Evolutionary conservation across 2,329 filamentous ascomycete genomes (phyloP), one percentile per base, ranked within the genome.

Genomic region (Verticillium dahliae): DNA sequence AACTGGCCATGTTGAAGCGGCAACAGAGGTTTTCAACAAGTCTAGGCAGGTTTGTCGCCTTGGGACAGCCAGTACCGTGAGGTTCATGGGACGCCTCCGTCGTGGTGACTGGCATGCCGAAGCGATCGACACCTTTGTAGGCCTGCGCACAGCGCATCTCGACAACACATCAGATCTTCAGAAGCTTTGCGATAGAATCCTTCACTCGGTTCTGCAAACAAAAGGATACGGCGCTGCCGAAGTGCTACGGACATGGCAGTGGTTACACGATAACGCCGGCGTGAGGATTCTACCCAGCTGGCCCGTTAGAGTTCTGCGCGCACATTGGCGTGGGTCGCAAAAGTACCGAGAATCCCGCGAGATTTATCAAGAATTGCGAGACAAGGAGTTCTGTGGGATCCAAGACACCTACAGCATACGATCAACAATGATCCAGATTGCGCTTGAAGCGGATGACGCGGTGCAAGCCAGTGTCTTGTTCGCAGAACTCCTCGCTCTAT

Each of bases 111-210:
- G 65, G 14, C 58, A 58, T 33, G 34, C 34, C 14, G 41, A 63
- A 56, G 61, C 60, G 18, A 60, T 66, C 34, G 64, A 66, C 34
- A 50, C 50, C 7, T 66, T 66, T 33, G 33, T 61, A 11, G 41
- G 41, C 11, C 37, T 57, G n/a, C 54, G 54, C 54, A 13, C 54
- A 22, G 11, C 54, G 15, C 10, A n/a, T 22, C 10, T 56, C 34
- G 13, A n/a, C 7, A 13, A 14, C 7, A 15, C 27, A 13, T 13
- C 54, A 35, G 54, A 56, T 22, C 54, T 56, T 56, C 27, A 60
- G 38, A 39, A 52, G 11, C 27, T 63, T 6, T 60, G 60, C 39
- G 37, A 52, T 13, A 27, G 35, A 13, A 50, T 59, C 6, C 60
- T 64, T 14, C 27, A 61, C 22, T 64, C 60, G 9, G 50, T 61